Evolutionary conservation across 148 eudicot species (phyloP), one percentile per base, ranked within the genome.

Genomic region (Rhododendron williamsianum): DNA sequence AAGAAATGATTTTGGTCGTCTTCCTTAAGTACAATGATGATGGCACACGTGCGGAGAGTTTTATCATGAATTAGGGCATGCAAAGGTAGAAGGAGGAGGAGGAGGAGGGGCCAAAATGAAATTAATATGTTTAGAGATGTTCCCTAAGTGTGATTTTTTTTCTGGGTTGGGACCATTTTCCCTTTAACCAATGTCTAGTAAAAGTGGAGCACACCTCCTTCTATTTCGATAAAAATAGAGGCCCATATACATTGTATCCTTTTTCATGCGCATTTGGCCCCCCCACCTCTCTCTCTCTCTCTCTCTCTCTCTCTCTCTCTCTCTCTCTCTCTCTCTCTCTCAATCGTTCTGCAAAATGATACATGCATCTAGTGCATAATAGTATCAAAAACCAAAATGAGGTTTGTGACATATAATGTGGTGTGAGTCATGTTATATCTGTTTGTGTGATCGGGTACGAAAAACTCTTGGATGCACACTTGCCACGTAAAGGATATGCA

Each of bases 11-110:
- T 83, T 83, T 21, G 84, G 78, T 46, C 78, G 76, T 43, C 56
- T 63, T 15, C 18, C n/a, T 13, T 2, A 82, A 51, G 60, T 83
- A 46, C 84, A 69, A 69, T 83, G 78, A 83, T 83, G 60, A 83
- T 83, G 60, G 56, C 85, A 49, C 85, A 83, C 85, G 85, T 71
- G 85, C 78, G 45, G 54, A 71, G 27, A 45, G 58, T 82, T 82
- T 41, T n/a, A 82, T 67, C n/a, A 65, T 80, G 41, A 52, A 83
- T 72, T 3, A 56, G 78, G 27, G 16, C 33, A 80, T n/a, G n/a
- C 11, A 18, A 1, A 8, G 36, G 36, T 1, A 23, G 49, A 52
- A 25, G 19, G 19, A 6, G 4, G 21, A 54, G 35, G 79, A 23
- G 49, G 35, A 6, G 4, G 21, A 54, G 56, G 79, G 21, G n/a